phyloP scores from a whole-genome alignment of 2,329 filamentous ascomycete species.

The Lachnellula arida region DNA sequence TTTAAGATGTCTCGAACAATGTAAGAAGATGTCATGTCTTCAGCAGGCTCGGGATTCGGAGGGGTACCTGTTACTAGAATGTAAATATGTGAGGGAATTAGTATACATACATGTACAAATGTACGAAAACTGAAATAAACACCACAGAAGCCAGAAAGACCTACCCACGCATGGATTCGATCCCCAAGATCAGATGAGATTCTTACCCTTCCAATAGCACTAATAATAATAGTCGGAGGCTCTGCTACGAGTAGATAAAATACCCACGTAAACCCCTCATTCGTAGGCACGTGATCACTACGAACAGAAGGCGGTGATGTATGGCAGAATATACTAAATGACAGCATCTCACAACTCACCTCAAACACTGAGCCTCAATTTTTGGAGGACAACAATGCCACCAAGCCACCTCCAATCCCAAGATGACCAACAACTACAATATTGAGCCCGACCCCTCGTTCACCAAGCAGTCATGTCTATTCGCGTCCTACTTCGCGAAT shows the following conservation, averaged over 20 bases:
- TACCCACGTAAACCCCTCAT: neutral
- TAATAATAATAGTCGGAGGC: no score
- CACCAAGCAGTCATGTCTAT: conserved; percentile 29
- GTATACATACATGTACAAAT: no score
- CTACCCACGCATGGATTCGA: no score
- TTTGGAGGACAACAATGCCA: neutral
- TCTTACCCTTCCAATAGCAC: no score
- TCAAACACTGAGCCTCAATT: neutral
- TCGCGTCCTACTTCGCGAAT: conserved; percentile 59
- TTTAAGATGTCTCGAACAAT: no score
- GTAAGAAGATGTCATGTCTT: no score
- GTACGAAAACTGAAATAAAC: no score
- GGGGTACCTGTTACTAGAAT: no score
- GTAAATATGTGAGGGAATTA: no score
- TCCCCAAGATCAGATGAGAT: no score
- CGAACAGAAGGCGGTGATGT: neutral
- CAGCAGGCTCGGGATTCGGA: no score
- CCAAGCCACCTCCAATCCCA: conserved; percentile 1
- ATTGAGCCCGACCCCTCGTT: conserved; percentile 2
- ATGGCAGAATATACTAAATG: neutral
- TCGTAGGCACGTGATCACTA: neutral
- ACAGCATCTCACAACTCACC: neutral
- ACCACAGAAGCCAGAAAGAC: no score
- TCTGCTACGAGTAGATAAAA: neutral
- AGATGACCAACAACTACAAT: conserved; percentile 13